Percentiles rank a stretch among this genome's conserved stretches.
phyloP scores from a whole-genome alignment of 2,329 filamentous ascomycete species.

The Exophiala bonariae region DNA sequence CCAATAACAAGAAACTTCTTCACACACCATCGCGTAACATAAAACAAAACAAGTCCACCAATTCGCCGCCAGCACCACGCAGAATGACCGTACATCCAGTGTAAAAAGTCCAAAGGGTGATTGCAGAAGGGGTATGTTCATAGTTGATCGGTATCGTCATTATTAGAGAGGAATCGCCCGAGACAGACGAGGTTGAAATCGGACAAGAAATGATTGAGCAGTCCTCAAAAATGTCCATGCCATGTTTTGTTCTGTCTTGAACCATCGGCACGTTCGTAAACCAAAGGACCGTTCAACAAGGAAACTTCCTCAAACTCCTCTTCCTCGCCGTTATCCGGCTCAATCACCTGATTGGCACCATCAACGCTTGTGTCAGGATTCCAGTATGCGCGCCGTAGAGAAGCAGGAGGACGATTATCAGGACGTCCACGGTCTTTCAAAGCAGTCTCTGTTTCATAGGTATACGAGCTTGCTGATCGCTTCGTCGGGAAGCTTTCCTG shows the following conservation, averaged over 20 bases:
- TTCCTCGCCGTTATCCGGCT: conserved; percentile 6
- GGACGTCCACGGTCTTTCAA: conserved; percentile 1
- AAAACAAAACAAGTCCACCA: too few species aligned
- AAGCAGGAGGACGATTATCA: neutral
- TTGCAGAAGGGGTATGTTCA: too few species aligned
- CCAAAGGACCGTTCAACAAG: neutral
- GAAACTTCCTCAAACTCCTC: conserved; percentile 1
- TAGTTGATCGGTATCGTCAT: too few species aligned
- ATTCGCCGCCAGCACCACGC: too few species aligned
- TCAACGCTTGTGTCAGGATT: neutral
- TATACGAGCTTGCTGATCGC: conserved; percentile 2
- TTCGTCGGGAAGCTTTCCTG: neutral
- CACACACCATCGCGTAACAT: too few species aligned
- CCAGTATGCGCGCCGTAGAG: neutral
- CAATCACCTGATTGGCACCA: conserved; percentile 4
- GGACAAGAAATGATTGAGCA: too few species aligned
- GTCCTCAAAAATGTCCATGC: too few species aligned
- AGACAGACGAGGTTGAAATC: too few species aligned
- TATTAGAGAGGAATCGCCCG: too few species aligned
- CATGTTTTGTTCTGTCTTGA: neutral
- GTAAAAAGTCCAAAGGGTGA: too few species aligned
- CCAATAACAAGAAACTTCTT: too few species aligned
- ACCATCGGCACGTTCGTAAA: neutral
- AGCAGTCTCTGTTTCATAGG: neutral
- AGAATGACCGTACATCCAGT: too few species aligned